A percentile compares a stretch with the other conserved stretches of the same genome.
Conservation (phyloP, 1,284 basidiomycete genomes). For the Tilletiopsis washingtonensis region DNA sequence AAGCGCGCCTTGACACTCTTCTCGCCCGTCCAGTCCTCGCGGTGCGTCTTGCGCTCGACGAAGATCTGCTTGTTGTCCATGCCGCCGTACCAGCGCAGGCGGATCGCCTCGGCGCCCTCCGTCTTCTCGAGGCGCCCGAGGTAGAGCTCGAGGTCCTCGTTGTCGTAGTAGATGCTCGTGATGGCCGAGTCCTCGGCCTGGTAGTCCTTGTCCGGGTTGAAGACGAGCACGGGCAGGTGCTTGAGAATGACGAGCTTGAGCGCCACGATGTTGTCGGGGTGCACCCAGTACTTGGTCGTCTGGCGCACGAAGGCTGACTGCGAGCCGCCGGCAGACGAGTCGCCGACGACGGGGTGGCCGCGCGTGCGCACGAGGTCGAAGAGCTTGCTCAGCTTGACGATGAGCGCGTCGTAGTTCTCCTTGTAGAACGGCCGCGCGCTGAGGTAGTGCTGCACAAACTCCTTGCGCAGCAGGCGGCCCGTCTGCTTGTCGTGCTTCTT, state of each 20-base stretch:
- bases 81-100: conserved; percentile 97
- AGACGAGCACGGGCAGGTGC: conserved; percentile 68
- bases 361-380: conserved; percentile 93
- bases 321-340: conserved; percentile 83
- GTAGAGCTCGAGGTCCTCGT: conserved; percentile 94
- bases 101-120: conserved; percentile 93
- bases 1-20: conserved; percentile 98
- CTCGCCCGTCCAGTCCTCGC: conserved; percentile 99
- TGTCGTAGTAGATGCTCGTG: conserved; percentile 85
- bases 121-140: conserved; percentile 96
- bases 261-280: conserved; percentile 71
- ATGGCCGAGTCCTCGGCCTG: conserved; percentile 74
- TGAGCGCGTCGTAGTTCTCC: conserved; percentile 66
- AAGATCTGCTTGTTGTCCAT: conserved; percentile 70
- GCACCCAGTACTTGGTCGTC: conserved; percentile 97
- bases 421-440: conserved; percentile 95
- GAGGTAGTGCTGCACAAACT: conserved; percentile 77
- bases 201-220: conserved; percentile 91
- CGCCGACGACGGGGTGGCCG: conserved; percentile 86
- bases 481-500: conserved; percentile 81
- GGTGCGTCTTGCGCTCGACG: conserved; percentile 96
- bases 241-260: conserved; percentile 89
- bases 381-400: conserved; percentile 90
- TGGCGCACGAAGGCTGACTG: conserved; percentile 96
- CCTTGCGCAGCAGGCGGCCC: conserved; percentile 55